phyloP scores from a whole-genome alignment of 2,329 filamentous ascomycete genomes.

The Hymenoscyphus repandus region DNA sequence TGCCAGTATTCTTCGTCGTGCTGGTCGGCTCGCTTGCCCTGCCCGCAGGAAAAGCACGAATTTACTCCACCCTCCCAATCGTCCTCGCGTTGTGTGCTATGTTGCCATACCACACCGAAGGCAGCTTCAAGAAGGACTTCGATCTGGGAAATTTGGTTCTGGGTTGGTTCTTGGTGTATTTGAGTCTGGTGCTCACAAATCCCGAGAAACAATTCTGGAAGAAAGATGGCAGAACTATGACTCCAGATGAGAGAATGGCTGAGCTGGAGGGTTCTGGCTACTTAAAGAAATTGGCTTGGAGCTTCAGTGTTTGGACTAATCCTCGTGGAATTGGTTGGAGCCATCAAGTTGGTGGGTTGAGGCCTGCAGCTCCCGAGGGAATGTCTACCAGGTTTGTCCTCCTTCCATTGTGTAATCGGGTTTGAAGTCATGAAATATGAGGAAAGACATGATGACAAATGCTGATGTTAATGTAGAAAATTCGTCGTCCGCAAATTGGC shows the following conservation, averaged over 20 bases:
- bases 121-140: not conserved
- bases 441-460: not conserved
- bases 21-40: not conserved
- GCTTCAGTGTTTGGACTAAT: not conserved
- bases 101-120: not conserved
- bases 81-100: not conserved
- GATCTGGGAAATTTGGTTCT: conserved; percentile 2
- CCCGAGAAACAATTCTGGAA: conserved; percentile 1
- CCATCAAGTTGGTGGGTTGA: not conserved
- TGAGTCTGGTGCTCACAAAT: not conserved
- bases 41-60: not conserved
- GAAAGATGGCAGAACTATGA: not conserved
- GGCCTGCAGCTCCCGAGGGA: not conserved
- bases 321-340: not conserved
- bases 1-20: not conserved
- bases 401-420: too few species aligned
- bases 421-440: not conserved
- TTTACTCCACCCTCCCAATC: not conserved
- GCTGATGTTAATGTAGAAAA: not conserved
- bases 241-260: not conserved
- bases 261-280: not conserved
- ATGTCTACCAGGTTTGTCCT: not conserved
- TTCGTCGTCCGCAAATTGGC: not conserved
- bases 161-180: not conserved
- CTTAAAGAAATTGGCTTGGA: not conserved